phyloP scores from a whole-genome alignment of 495 filamentous ascomycete species.

The Tuber umbilicatum region DNA sequence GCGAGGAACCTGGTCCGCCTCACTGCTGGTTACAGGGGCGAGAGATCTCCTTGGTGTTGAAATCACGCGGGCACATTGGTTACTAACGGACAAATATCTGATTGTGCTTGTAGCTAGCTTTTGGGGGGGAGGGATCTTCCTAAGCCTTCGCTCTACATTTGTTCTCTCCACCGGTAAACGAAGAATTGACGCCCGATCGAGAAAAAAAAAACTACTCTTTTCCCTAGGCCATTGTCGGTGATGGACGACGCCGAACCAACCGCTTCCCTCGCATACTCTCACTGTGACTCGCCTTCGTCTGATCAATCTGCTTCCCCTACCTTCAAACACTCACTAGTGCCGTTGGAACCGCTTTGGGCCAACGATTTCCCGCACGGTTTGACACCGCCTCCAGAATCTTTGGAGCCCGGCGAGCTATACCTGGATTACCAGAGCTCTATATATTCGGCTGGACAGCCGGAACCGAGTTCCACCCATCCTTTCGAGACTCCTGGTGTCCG shows the following conservation, averaged over 20 bases:
- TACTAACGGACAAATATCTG: not conserved
- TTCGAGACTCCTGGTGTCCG: not conserved
- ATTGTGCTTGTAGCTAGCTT: conserved; percentile 3
- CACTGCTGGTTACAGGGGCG: not conserved
- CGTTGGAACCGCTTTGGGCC: conserved; percentile 21
- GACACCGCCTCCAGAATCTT: conserved; percentile 32
- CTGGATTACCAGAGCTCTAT: conserved; percentile 15
- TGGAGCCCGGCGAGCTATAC: conserved; percentile 17
- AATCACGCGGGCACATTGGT: conserved; percentile 1
- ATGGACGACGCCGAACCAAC: conserved; percentile 1
- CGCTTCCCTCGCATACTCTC: not conserved
- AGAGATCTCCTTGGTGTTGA: not conserved
- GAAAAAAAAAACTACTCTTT: not conserved
- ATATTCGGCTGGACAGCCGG: not conserved
- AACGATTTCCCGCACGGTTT: conserved; percentile 31
- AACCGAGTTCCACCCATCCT: not conserved
- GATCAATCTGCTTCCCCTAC: conserved; percentile 26
- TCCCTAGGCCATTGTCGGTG: not conserved
- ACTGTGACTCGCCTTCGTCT: conserved; percentile 25
- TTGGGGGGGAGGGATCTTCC: not conserved
- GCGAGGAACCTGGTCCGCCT: not conserved
- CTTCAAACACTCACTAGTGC: conserved; percentile 22
- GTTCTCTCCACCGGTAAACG: not conserved
- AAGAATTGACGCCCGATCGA: not conserved
- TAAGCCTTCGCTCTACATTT: not conserved